Conservation (phyloP, 345 rosid genomes). For the Dipteronia sinensis region DNA sequence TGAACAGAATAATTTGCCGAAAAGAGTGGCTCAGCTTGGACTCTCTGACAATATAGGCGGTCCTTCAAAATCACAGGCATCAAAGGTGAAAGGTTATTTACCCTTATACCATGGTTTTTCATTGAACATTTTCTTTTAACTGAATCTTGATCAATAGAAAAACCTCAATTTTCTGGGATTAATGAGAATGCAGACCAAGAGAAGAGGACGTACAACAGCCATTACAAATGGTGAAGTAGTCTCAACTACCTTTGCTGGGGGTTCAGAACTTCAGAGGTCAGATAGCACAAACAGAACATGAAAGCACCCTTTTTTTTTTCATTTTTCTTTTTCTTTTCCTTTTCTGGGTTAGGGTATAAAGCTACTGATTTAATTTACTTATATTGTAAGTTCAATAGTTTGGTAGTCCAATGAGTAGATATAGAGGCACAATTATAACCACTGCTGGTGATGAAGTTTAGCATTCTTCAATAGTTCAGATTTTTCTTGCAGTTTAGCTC, state of each 20-base stretch:
- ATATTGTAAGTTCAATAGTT: neutral
- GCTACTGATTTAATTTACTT: neutral
- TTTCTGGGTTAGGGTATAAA: neutral
- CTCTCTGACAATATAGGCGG: constrained; percentile 26
- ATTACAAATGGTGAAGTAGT: constrained; percentile 10
- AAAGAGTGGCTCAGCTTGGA: constrained; percentile 34
- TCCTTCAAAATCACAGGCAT: constrained; percentile 24
- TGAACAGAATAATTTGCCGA: constrained; percentile 26
- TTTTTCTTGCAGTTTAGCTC: neutral
- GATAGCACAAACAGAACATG: constrained; percentile 2
- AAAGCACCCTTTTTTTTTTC: neutral
- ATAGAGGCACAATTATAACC: neutral
- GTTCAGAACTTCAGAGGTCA: constrained; percentile 32
- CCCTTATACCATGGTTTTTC: neutral
- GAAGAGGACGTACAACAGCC: constrained; percentile 6
- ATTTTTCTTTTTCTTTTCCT: neutral
- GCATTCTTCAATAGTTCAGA: neutral
- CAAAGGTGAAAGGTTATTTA: constrained; percentile 24
- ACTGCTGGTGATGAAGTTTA: neutral
- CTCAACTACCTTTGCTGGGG: constrained; percentile 2
- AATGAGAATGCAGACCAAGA: constrained; percentile 29
- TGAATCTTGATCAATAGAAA: constrained; percentile 9
- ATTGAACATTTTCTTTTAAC: neutral
- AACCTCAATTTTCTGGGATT: constrained; percentile 11
- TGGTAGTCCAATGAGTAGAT: neutral